A percentile compares a stretch with the other conserved stretches of the same genome.
Conservation (phyloP, 75 land plant genomes). For the Sequoiadendron giganteum region DNA sequence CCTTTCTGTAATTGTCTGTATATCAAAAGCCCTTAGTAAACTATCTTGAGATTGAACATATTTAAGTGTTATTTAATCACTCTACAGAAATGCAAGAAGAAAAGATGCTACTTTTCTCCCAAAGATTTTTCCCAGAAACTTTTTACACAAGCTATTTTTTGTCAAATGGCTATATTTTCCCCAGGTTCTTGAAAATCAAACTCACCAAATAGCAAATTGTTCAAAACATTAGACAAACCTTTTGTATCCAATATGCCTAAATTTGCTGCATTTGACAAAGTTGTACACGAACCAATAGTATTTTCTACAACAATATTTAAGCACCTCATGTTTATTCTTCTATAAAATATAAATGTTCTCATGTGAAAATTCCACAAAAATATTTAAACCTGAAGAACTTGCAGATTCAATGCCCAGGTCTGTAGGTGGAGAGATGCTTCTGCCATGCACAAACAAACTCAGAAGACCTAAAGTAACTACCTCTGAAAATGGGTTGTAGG, state of each 20-base stretch:
- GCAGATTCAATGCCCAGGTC: background rate
- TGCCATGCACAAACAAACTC: background rate
- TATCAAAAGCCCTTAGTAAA: background rate
- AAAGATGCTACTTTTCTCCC: background rate
- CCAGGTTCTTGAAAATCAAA: background rate
- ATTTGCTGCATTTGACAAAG: background rate
- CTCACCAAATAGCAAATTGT: background rate
- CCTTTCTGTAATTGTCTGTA: conserved; percentile 75
- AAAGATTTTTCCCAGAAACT: background rate
- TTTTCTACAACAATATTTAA: background rate
- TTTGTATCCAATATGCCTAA: background rate
- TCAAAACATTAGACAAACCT: background rate
- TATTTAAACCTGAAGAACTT: background rate
- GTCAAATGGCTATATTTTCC: background rate
- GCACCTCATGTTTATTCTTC: background rate
- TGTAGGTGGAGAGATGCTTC: background rate
- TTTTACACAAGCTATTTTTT: background rate
- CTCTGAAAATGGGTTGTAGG: background rate
- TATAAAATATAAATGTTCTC: background rate
- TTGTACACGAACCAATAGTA: background rate
- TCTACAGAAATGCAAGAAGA: background rate
- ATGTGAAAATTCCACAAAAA: background rate
- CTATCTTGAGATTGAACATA: background rate
- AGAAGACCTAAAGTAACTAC: background rate
- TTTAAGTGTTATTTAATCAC: background rate